These are phyloP conservation scores for Trypanosoma cruzi DNA, from an alignment of 208 protist species.

Conservation along the genomic window DNA sequence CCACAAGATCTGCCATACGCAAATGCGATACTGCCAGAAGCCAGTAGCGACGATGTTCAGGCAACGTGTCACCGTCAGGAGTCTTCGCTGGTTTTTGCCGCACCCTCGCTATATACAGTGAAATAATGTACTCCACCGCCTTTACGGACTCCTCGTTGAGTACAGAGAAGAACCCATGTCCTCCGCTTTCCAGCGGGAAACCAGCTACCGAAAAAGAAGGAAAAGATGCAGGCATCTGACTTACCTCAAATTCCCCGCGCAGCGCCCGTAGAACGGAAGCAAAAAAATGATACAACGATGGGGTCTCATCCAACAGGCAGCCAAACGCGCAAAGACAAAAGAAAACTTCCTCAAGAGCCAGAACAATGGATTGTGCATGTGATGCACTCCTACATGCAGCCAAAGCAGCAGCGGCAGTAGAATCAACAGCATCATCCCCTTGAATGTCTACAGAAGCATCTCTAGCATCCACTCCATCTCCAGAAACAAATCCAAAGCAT, in stretches of 20 bases:
- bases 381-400: background rate
- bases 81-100: background rate
- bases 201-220: conserved; percentile 22
- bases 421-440: background rate
- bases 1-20: conserved; percentile 35
- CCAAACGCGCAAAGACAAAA: background rate
- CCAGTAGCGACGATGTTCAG: conserved; percentile 44
- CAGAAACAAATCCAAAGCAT: background rate
- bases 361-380: conserved; percentile 15
- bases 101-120: conserved; percentile 24
- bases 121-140: conserved; percentile 35
- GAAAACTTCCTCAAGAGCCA: conserved; percentile 18
- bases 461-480: background rate
- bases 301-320: background rate
- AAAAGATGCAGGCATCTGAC: conserved; percentile 27
- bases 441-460: background rate
- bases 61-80: background rate
- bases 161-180: conserved; percentile 12
- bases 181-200: background rate
- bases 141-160: conserved; percentile 35
- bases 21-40: conserved; percentile 48
- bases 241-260: background rate
- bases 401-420: background rate
- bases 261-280: background rate
- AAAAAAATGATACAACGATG: conserved; percentile 2